phyloP scores from a whole-genome alignment of 2,329 filamentous ascomycete species.

The Fusarium brachygibbosum region DNA sequence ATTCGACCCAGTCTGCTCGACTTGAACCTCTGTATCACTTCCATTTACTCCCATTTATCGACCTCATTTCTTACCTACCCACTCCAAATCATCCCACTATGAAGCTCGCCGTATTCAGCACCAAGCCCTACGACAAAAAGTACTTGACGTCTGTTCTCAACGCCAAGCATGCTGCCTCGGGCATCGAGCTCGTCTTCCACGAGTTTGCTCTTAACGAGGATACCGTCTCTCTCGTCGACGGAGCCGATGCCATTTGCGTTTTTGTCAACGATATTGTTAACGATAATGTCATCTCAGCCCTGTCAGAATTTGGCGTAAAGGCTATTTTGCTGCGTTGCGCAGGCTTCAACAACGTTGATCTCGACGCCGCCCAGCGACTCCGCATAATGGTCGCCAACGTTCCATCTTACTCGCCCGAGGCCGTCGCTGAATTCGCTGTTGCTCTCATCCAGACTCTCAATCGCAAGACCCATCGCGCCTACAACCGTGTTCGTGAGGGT shows the following conservation, averaged over 20 bases:
- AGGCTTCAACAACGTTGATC: slow-evolving; percentile 77
- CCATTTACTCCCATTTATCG: background rate
- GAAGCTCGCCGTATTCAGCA: slow-evolving; percentile 74
- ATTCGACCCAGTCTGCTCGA: background rate
- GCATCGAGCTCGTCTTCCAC: slow-evolving; percentile 68
- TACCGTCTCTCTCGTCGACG: slow-evolving; percentile 67
- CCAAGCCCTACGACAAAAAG: slow-evolving; percentile 72
- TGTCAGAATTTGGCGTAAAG: slow-evolving; percentile 65
- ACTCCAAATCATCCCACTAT: slow-evolving; percentile 52
- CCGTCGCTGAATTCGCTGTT: slow-evolving; percentile 78
- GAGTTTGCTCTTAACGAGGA: slow-evolving; percentile 68
- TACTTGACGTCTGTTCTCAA: slow-evolving; percentile 63
- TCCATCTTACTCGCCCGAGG: slow-evolving; percentile 76
- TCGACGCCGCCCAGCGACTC: slow-evolving; percentile 65
- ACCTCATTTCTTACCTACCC: background rate
- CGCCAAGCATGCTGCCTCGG: slow-evolving; percentile 50
- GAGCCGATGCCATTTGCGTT: slow-evolving; percentile 71
- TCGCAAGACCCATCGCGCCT: slow-evolving; percentile 75
- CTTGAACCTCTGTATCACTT: background rate
- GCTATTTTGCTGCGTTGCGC: slow-evolving; percentile 76
- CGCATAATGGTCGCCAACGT: slow-evolving; percentile 75
- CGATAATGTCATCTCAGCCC: slow-evolving; percentile 63
- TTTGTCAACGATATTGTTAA: slow-evolving; percentile 76
- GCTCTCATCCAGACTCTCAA: slow-evolving; percentile 76
- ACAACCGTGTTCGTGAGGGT: slow-evolving; percentile 76